Conservation (phyloP, 2,329 filamentous ascomycete species). For the Fusarium concolor region DNA sequence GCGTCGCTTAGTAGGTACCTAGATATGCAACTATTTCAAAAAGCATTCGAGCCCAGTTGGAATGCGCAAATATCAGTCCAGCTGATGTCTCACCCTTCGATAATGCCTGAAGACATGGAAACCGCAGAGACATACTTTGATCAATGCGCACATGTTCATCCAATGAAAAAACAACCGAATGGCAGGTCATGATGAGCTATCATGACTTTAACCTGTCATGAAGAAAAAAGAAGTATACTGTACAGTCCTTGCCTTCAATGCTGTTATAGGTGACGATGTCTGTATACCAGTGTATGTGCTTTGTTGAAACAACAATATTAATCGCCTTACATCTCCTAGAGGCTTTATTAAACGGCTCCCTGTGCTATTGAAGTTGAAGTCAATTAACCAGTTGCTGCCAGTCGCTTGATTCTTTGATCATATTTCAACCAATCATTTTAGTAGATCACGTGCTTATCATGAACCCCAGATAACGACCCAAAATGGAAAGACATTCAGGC, state of each 20-base stretch:
- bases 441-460: conserved; percentile 13
- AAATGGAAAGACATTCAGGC: conserved; percentile 47
- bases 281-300: no score
- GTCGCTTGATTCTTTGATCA: not conserved
- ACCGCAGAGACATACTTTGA: conserved; percentile 10
- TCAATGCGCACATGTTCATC: conserved; percentile 2
- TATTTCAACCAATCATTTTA: not conserved
- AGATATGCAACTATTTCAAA: not conserved
- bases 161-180: not conserved
- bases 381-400: not conserved
- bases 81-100: not conserved
- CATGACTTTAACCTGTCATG: not conserved
- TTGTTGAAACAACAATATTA: not conserved
- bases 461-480: conserved; percentile 25
- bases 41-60: not conserved
- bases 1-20: no score
- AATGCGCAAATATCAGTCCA: not conserved
- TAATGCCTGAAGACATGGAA: not conserved
- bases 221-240: not conserved
- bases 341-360: not conserved
- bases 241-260: not conserved
- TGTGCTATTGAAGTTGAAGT: not conserved
- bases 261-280: no score
- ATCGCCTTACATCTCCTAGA: not conserved
- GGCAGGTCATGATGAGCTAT: conserved; percentile 1